Evolutionary conservation across 2,329 filamentous ascomycete genomes (phyloP).

Genomic region (Dactylella cylindrospora): DNA sequence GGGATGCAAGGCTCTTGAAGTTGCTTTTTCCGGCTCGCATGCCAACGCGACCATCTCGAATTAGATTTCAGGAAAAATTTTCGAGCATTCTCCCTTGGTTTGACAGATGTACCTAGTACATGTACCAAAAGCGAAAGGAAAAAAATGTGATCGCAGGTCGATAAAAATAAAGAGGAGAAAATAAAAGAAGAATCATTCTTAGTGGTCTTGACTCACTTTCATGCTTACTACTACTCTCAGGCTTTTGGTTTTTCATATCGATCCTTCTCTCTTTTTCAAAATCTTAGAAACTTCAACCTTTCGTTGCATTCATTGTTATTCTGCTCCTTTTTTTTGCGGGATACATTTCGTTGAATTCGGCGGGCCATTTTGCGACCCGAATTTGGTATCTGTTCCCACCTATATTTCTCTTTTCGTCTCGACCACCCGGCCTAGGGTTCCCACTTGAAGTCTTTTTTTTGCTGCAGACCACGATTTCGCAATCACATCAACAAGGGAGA

Average conservation of each 20-base stretch:
- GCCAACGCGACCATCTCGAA: slow-evolving; percentile 33
- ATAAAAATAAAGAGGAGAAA: too few species aligned
- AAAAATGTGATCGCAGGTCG: neutral
- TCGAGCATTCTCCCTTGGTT: too few species aligned
- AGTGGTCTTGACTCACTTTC: slow-evolving; percentile 42
- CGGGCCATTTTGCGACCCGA: slow-evolving; percentile 30
- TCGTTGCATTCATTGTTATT: too few species aligned
- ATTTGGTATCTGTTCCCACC: slow-evolving; percentile 31
- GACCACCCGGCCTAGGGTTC: slow-evolving; percentile 39
- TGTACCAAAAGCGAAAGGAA: slow-evolving; percentile 20
- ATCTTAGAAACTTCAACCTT: too few species aligned
- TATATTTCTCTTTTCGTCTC: slow-evolving; percentile 24
- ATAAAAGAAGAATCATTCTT: too few species aligned
- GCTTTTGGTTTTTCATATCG: slow-evolving; percentile 19
- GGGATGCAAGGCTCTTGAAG: slow-evolving; percentile 13
- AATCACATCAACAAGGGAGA: slow-evolving; percentile 40
- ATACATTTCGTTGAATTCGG: too few species aligned
- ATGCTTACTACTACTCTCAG: slow-evolving; percentile 16
- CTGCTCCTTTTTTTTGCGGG: too few species aligned
- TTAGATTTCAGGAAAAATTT: slow-evolving; percentile 33
- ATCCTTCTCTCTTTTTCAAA: slow-evolving; percentile 28
- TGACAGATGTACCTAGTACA: slow-evolving; percentile 44
- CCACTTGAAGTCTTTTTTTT: slow-evolving; percentile 32
- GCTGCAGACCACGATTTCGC: slow-evolving; percentile 41
- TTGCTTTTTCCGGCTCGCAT: slow-evolving; percentile 42